Base-by-base conservation (phyloP, 169 alveolate species). In the Eimeria maxima region DNA sequence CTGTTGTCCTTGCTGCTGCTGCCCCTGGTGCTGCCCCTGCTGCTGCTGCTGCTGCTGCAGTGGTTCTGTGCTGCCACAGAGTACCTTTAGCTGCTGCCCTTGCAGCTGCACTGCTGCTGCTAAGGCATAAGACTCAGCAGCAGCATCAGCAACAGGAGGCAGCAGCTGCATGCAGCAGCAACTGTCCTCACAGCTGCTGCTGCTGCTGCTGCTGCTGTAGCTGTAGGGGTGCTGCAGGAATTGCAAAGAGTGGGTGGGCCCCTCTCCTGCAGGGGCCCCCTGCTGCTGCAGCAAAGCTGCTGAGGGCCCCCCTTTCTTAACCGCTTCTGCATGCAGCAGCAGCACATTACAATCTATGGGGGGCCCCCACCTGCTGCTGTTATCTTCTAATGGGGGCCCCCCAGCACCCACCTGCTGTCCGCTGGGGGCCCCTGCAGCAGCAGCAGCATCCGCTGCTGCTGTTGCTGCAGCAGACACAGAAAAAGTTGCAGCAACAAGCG, bases 141-240 rank as follows among this genome's bases (percentile, higher is more conserved):
- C 57, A 6, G 42, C 60, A 5, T 33, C 87, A 45, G 29, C 63
- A 6, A 76, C 38, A 57, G 87, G 87, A 5, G 87, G 87, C 60
- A 76, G 87, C 11, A 76, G 87, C 53, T 44, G 57, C 60, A 76
- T 3, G 87, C 87, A 76, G 87, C 87, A 76, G 87, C 87, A 76
- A 42, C 29, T 6, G 27, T 60, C n/a, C 27, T 45, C n/a, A 8
- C 84, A 24, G 55, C 3, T 76, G 80, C 80, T 69, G 80, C 80
- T 69, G 80, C 67, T 57, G 67, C 29, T 44, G 87, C 24, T 76
- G 87, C 27, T 20, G 67, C 67, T 57, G 67, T 45, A 8, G 81
- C 81, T 27, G 53, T 45, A 71, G 22, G 53, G 81, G 80, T n/a
- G 14, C 80, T 69, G 80, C 27, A n/a, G 80, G 27, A 69, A 69